Conservation (phyloP, 306 rosid genomes). For the Citrullus mucosospermus region DNA sequence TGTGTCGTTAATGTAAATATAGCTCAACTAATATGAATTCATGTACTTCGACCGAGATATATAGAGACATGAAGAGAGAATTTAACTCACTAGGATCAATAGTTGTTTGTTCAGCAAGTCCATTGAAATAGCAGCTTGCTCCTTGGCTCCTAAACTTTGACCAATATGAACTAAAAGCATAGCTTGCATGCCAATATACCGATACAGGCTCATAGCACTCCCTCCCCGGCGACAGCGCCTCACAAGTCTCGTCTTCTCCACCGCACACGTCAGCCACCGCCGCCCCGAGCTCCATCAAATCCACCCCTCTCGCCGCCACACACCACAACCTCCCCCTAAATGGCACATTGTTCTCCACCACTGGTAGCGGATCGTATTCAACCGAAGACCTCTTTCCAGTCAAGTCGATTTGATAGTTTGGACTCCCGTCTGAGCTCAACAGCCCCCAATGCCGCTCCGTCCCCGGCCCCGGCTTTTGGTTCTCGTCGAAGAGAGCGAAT, state of each 20-base stretch:
- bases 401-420: constrained; percentile 50
- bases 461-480: constrained; percentile 46
- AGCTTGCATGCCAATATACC: constrained; percentile 28
- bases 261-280: constrained; percentile 18
- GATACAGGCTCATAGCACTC: constrained; percentile 32
- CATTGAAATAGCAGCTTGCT: constrained; percentile 37
- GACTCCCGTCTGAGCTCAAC: constrained; percentile 35
- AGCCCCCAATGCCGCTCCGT: constrained; percentile 83
- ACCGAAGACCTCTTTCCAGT: constrained; percentile 16
- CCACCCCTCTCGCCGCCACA: constrained; percentile 24
- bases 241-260: constrained; percentile 25
- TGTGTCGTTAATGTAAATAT: no score
- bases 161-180: constrained; percentile 43
- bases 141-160: constrained; percentile 25
- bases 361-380: constrained; percentile 16
- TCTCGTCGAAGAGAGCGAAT: constrained; percentile 59
- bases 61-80: neutral
- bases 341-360: constrained; percentile 19
- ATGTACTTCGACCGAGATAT: no score
- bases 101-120: constrained; percentile 30
- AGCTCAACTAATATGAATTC: no score
- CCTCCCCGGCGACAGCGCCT: constrained; percentile 28
- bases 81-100: constrained; percentile 35
- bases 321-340: constrained; percentile 36
- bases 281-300: constrained; percentile 9